Base-by-base conservation (phyloP, 2,329 filamentous ascomycete species). In the Penicillium sp. region DNA sequence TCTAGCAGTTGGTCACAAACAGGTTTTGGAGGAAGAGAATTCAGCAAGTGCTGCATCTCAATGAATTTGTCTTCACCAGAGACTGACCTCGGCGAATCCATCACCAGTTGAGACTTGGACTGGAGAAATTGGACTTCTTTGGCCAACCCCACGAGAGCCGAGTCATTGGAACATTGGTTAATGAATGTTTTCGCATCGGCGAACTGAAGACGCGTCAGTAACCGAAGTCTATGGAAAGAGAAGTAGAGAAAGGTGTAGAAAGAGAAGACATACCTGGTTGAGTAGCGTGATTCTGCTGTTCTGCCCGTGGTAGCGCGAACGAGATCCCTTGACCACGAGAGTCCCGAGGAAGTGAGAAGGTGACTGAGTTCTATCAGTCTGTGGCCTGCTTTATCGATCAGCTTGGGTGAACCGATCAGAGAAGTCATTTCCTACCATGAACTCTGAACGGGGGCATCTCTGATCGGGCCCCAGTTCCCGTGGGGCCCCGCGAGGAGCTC, bases 41-140 rank as follows among this genome's bases (percentile, higher is more conserved):
- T 24, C 13, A 48, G 31, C 2, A 63, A 50, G 14, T 48, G 48
- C 3, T 53, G 44, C 4, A 61, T 9, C 42, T 61, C 61, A 14
- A 56, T 47, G 6, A 56, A 60, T 5, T n/a, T 45, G 1, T 53
- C 51, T 13, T 51, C 11, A 10, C 50, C 57, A 3, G 51, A 54
- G 2, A 58, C 36, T 11, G 59, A 61, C 11, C 52, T 47, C 3
- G 62, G 59, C 2, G 61, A 60, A 27, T 27, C 39, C 5, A 49
- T 40, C 20, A 46, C 14, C 8, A 33, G 4, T 16, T 57, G 50
- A 2, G 52, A 55, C 42, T 58, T 64, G 41, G 47, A 54, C 28
- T 62, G 57, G 3, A 64, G 55, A 20, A 58, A 64, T n/a, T 61
- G 62, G 13, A 64, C 60, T 35, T 63, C 62, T 46, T 56, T 59